phyloP scores from a whole-genome alignment of 75 land plant species.

The Pseudotsuga menziesii region DNA sequence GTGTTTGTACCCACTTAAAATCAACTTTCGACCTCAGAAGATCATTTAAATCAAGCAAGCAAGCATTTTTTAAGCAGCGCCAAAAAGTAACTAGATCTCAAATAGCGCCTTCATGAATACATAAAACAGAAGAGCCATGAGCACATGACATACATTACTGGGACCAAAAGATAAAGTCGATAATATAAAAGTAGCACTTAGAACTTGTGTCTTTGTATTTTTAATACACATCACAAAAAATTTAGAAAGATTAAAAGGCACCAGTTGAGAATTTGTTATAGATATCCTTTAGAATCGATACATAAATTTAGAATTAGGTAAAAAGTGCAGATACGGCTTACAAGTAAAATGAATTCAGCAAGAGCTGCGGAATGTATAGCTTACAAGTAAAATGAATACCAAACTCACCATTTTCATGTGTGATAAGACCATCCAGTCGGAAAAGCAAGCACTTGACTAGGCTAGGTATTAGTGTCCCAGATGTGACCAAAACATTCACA shows the following conservation, averaged over 20 bases:
- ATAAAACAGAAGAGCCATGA: background rate
- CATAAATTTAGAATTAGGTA: background rate
- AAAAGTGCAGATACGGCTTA: background rate
- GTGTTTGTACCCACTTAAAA: too few relatives aligned
- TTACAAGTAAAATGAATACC: background rate
- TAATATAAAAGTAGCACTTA: background rate
- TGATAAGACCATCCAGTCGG: conserved; percentile 52
- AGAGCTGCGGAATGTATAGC: background rate
- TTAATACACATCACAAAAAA: background rate
- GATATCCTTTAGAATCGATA: background rate
- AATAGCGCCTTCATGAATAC: background rate
- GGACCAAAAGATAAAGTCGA: background rate
- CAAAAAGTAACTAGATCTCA: too few relatives aligned
- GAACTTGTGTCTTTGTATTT: background rate
- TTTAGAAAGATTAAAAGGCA: background rate
- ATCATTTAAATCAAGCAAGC: too few relatives aligned
- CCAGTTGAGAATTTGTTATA: background rate
- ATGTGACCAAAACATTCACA: conserved; percentile 77
- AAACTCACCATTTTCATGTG: conserved; percentile 58
- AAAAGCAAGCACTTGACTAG: conserved; percentile 81
- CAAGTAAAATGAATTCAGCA: background rate
- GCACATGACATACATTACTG: background rate
- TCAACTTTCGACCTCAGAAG: too few relatives aligned
- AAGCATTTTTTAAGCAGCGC: too few relatives aligned
- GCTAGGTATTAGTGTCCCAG: conserved; percentile 81